Base-by-base conservation (phyloP, 495 filamentous ascomycete species). In the Massariosphaeria phaeospora region DNA sequence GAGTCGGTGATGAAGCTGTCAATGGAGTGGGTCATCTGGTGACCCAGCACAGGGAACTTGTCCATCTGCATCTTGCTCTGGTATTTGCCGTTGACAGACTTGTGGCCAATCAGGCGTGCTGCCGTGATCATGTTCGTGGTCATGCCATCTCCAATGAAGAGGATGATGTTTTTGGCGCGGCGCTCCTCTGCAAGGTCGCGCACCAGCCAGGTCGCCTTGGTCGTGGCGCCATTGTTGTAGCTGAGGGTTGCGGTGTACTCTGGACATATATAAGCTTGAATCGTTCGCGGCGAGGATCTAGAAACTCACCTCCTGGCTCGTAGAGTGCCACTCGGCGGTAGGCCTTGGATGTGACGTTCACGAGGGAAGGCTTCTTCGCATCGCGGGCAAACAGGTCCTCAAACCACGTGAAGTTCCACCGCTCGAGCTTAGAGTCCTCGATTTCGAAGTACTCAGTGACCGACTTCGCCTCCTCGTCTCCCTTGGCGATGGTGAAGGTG, bases 131-230 rank as follows among this genome's bases (percentile, higher is more conserved):
- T 88, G 69, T 86, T 87, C 26, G 83, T 87, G 3, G 84, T 87
- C 85, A 89, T 89, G 47, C 85, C 84, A 53, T 86, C 84, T 66
- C 84, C 85, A 46, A 89, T 81, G 70, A 88, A 88, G 42, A 89
- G 75, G 46, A 89, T 77, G 52, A 88, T 78, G 60, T 89, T 89
- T 79, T 88, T 88, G 2, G 84, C 80, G 70, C 79, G 84, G 64
- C 84, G 80, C 67, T 73, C 72, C 3, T 73, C 73, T 17, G 75
- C 73, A 10, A 88, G 55, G 44, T 83, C 80, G n/a, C 85, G 78
- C 9, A 89, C 85, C 8, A 78, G 64, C 85, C 85, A 89, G 53
- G 75, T 79, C 1, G 84, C 84, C 18, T 73, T 75, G 9, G 85
- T 87, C 48, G 69, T 84, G 57, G 75, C 73, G 11, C 76, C 76